Conservation (phyloP, 805 yeast species). For the Kregervanrija pseudodelftensis region DNA sequence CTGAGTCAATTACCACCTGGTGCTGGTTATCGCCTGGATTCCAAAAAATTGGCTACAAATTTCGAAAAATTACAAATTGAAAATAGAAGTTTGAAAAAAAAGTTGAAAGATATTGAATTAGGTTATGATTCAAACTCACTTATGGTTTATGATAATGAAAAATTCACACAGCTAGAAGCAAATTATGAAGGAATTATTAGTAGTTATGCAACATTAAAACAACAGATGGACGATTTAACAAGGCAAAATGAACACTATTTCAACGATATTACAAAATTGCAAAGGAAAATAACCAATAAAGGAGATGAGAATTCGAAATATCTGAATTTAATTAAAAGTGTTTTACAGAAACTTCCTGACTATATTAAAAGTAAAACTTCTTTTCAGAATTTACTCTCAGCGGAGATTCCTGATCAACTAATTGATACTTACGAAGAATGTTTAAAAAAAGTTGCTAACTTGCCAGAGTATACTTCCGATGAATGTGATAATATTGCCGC, state of each 20-base stretch:
- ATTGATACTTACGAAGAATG: slow-evolving; percentile 5
- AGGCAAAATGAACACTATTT: slow-evolving; percentile 8
- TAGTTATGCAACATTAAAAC: slow-evolving; percentile 3
- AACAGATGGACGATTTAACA: slow-evolving; percentile 7
- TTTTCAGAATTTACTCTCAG: neutral
- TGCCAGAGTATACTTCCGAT: neutral
- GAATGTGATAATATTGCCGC: neutral
- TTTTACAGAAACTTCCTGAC: slow-evolving; percentile 10
- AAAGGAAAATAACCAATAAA: slow-evolving; percentile 3
- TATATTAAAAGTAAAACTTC: slow-evolving; percentile 6
- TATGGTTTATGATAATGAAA: slow-evolving; percentile 9
- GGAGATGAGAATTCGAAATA: slow-evolving; percentile 3
- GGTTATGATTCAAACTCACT: slow-evolving; percentile 10
- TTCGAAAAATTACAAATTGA: slow-evolving; percentile 11
- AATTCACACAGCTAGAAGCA: slow-evolving; percentile 7
- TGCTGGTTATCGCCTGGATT: neutral
- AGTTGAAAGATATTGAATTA: slow-evolving; percentile 12
- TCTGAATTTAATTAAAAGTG: neutral
- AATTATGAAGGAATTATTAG: slow-evolving; percentile 6
- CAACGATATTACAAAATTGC: slow-evolving; percentile 6
- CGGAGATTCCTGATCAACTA: slow-evolving; percentile 3
- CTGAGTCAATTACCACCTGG: slow-evolving; percentile 4
- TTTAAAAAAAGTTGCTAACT: slow-evolving; percentile 1
- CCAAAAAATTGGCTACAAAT: slow-evolving; percentile 2
- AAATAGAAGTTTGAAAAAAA: slow-evolving; percentile 10